Evolutionary conservation across 1,284 basidiomycete species (phyloP).

Genomic region (Fistulina hepatica): DNA sequence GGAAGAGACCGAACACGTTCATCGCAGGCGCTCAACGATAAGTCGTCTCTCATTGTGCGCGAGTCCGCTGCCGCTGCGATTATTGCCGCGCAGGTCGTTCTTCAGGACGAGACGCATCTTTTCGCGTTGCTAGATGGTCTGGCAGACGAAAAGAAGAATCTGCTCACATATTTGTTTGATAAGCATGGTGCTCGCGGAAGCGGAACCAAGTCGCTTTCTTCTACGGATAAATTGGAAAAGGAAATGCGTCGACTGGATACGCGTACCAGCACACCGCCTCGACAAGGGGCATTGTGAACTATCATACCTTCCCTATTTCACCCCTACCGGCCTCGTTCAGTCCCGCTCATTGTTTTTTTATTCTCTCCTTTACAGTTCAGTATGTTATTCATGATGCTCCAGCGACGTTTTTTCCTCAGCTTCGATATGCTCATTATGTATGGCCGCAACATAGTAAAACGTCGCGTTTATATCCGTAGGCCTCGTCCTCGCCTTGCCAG

Average conservation of each 20-base stretch:
- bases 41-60: conserved; percentile 60
- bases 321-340: too few relatives aligned
- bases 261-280: conserved; percentile 55
- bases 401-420: too few relatives aligned
- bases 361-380: too few relatives aligned
- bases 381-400: too few relatives aligned
- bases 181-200: conserved; percentile 60
- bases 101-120: conserved; percentile 70
- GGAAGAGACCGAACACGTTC: background rate
- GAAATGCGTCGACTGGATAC: conserved; percentile 69
- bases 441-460: too few relatives aligned
- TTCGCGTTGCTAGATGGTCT: conserved; percentile 70
- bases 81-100: conserved; percentile 67
- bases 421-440: too few relatives aligned
- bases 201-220: conserved; percentile 24
- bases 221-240: conserved; percentile 58
- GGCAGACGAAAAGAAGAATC: conserved; percentile 76
- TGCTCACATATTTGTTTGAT: conserved; percentile 76
- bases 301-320: too few relatives aligned
- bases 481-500: too few relatives aligned
- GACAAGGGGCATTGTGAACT: conserved; percentile 14
- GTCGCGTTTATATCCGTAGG: too few relatives aligned
- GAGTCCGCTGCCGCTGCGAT: conserved; percentile 73
- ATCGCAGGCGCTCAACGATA: conserved; percentile 57
- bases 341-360: too few relatives aligned